Conservation (phyloP, 2,329 filamentous ascomycete species). For the Pseudocercospora fijiensis region DNA sequence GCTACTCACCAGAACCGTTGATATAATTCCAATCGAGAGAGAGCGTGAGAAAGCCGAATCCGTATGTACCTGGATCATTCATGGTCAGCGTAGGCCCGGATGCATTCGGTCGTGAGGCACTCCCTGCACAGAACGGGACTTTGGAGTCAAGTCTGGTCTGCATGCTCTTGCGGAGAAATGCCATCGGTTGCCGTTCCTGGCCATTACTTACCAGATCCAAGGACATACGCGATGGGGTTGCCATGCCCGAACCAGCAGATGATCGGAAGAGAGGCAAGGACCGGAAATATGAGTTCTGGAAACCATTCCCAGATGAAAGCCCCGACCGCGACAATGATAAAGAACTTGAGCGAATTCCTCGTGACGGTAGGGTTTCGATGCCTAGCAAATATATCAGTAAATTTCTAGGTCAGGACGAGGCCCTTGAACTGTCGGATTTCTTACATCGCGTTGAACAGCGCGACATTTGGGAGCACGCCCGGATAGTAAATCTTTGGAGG, state of each 20-base stretch:
- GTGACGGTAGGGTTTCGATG: constrained; percentile 19
- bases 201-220: constrained; percentile 32
- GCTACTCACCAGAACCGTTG: constrained; percentile 8
- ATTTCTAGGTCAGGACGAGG: no score
- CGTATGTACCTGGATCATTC: constrained; percentile 24
- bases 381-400: background rate
- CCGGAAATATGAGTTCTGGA: constrained; percentile 36
- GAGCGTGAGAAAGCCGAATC: constrained; percentile 38
- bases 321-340: constrained; percentile 11
- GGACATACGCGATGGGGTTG: constrained; percentile 36
- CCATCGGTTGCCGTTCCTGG: no score
- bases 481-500: constrained; percentile 91
- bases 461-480: constrained; percentile 14
- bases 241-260: constrained; percentile 38
- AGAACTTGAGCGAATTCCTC: constrained; percentile 16
- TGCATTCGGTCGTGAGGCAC: no score
- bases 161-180: background rate
- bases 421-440: background rate
- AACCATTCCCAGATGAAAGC: constrained; percentile 39
- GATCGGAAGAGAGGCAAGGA: constrained; percentile 32
- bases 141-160: background rate
- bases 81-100: no score
- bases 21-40: constrained; percentile 35
- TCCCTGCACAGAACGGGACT: no score
- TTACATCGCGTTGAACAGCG: constrained; percentile 23